Percentiles rank a stretch among this genome's conserved stretches.
Conservation (phyloP, 140 eudicot species). For the Flaveria floridana region DNA sequence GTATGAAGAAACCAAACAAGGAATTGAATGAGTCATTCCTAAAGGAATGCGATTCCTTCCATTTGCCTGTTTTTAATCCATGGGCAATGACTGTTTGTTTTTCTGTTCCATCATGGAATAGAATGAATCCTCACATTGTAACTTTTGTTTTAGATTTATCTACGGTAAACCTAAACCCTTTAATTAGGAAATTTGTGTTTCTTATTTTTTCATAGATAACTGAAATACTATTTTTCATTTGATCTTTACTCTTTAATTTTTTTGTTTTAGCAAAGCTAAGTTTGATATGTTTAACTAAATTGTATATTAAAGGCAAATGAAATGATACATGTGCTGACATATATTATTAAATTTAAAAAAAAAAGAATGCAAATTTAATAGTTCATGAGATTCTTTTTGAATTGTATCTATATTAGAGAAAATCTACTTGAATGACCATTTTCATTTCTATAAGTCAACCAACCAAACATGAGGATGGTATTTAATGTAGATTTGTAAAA, state of each 20-base stretch:
- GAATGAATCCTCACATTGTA: not conserved
- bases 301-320: not conserved
- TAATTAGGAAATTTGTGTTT: not conserved
- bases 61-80: not conserved
- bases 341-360: not conserved
- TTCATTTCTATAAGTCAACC: not conserved
- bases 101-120: not conserved
- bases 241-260: not conserved
- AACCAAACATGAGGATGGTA: not conserved
- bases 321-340: not conserved
- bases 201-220: not conserved
- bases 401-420: not conserved
- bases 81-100: not conserved
- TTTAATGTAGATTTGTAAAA: slow-evolving; percentile 16
- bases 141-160: not conserved
- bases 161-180: not conserved
- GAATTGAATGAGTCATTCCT: not conserved
- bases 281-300: not conserved
- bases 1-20: not conserved
- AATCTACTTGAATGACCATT: slow-evolving; percentile 5
- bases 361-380: not conserved
- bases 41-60: slow-evolving; percentile 1
- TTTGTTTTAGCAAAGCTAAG: not conserved
- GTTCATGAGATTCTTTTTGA: not conserved
- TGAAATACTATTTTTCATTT: not conserved